Percentiles rank a stretch among this genome's conserved stretches.
phyloP scores from a whole-genome alignment of 2,329 filamentous ascomycete genomes.

The Beauveria caledonica region DNA sequence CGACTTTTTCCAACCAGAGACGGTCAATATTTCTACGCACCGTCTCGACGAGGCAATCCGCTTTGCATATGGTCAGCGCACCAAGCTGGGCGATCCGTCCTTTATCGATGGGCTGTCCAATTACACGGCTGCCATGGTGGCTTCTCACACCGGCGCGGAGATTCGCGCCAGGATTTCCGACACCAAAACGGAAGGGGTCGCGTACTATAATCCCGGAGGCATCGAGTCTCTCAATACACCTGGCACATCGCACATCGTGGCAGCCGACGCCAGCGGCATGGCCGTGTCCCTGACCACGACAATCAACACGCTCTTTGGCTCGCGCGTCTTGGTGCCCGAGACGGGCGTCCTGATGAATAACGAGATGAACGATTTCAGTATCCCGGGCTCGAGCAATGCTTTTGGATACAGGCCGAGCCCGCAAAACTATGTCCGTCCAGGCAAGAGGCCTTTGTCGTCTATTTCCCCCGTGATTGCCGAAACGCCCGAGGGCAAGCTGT shows the following conservation, averaged over 20 bases:
- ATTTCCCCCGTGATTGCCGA: slow-evolving; percentile 74
- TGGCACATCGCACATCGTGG: slow-evolving; percentile 59
- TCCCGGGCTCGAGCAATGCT: slow-evolving; percentile 60
- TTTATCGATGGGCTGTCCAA: slow-evolving; percentile 56
- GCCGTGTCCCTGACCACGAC: slow-evolving; percentile 74
- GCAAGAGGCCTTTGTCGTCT: slow-evolving; percentile 70
- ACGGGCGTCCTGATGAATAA: slow-evolving; percentile 69
- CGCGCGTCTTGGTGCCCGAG: slow-evolving; percentile 66
- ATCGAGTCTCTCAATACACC: slow-evolving; percentile 49
- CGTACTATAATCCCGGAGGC: slow-evolving; percentile 37
- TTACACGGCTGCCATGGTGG: slow-evolving; percentile 56
- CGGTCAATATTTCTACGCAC: slow-evolving; percentile 59
- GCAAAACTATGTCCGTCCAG: slow-evolving; percentile 66
- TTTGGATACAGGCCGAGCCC: slow-evolving; percentile 72
- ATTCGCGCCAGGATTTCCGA: slow-evolving; percentile 39
- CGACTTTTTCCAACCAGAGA: slow-evolving; percentile 47
- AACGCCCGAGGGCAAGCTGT: slow-evolving; percentile 57
- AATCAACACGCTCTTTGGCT: slow-evolving; percentile 73
- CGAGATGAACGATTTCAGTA: slow-evolving; percentile 66
- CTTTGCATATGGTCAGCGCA: slow-evolving; percentile 70
- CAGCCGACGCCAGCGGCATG: slow-evolving; percentile 61
- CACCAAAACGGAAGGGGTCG: slow-evolving; percentile 28
- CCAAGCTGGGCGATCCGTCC: slow-evolving; percentile 65
- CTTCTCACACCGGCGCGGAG: slow-evolving; percentile 50
- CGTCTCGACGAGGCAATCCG: slow-evolving; percentile 75